Conservation (phyloP, 345 rosid genomes). For the Pistacia atlantica region DNA sequence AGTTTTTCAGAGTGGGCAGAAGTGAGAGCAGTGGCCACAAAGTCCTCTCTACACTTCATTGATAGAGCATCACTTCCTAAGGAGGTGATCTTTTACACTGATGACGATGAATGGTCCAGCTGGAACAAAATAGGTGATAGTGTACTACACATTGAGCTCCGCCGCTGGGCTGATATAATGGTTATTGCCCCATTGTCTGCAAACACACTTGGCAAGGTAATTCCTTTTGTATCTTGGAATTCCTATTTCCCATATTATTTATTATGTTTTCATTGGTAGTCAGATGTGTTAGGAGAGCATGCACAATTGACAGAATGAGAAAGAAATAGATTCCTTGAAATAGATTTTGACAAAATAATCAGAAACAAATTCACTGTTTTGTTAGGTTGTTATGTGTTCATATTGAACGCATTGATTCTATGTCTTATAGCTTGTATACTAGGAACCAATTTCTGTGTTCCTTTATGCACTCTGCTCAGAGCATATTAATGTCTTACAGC, state of each 20-base stretch:
- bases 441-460: not conserved
- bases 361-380: too few relatives aligned
- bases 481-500: too few relatives aligned
- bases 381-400: too few relatives aligned
- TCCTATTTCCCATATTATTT: not conserved
- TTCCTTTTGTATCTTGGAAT: not conserved
- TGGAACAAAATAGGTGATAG: slow-evolving; percentile 88
- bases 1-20: slow-evolving; percentile 91
- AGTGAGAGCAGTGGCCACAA: slow-evolving; percentile 80
- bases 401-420: too few relatives aligned
- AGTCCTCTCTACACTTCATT: slow-evolving; percentile 79
- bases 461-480: not conserved
- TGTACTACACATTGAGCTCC: slow-evolving; percentile 90
- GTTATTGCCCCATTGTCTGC: slow-evolving; percentile 94
- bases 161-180: slow-evolving; percentile 94
- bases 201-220: slow-evolving; percentile 92
- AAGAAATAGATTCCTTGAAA: too few relatives aligned
- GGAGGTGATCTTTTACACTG: slow-evolving; percentile 76
- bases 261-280: not conserved
- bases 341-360: too few relatives aligned
- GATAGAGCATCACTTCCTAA: slow-evolving; percentile 69
- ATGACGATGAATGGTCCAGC: slow-evolving; percentile 86
- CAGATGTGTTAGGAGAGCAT: not conserved
- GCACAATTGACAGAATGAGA: not conserved
- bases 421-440: not conserved